Evolutionary conservation across 192 early-diverging fungal species (phyloP), one percentile per base, ranked within the genome.

Genomic region (Allomyces arbusculus): DNA sequence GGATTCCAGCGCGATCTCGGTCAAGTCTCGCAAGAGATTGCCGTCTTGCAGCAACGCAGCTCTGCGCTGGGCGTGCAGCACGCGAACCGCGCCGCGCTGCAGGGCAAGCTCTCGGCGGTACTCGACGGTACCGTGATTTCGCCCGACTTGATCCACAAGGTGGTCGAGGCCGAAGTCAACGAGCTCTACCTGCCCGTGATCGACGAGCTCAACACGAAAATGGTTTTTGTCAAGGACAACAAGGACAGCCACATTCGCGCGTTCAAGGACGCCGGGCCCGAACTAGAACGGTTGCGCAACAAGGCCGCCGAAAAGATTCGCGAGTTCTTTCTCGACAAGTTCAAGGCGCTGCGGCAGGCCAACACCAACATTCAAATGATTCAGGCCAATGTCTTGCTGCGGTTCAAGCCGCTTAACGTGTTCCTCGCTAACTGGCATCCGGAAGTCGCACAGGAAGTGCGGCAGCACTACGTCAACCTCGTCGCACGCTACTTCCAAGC

Each of bases 361-460:
- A 94, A 88, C 73, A 90, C 95, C 64, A 99, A 96, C 68, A 84
- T 96, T 20, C 83, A 89, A 64, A 89, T 96, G 12, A 76, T 95
- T 68, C 95, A 99, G 74, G 88, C 91, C 72, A 93, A 86, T 8
- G 79, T 90, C 14, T 80, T 99, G 22, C 72, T 94, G 22, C 94
- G 93, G 75, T 94, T 90, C 76, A 92, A 91, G 62, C 88, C 87
- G 62, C 79, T 99, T 19, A 89, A 92, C 70, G 83, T 84, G 73
- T 99, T 99, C 74, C 79, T 94, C 24, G 80, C 92, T 64, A 89
- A 92, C 66, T 77, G 91, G 24, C 91, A 93, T 73, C 76, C 77
- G 20, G 91, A 94, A 58, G 92, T 87, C 0, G 94, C 93, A 0
- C 66, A 77, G 33, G 95, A 99, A 73, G 83, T 99, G 24, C 84